phyloP scores from a whole-genome alignment of 192 early-diverging fungal genomes.

The Podochytrium sp. region DNA sequence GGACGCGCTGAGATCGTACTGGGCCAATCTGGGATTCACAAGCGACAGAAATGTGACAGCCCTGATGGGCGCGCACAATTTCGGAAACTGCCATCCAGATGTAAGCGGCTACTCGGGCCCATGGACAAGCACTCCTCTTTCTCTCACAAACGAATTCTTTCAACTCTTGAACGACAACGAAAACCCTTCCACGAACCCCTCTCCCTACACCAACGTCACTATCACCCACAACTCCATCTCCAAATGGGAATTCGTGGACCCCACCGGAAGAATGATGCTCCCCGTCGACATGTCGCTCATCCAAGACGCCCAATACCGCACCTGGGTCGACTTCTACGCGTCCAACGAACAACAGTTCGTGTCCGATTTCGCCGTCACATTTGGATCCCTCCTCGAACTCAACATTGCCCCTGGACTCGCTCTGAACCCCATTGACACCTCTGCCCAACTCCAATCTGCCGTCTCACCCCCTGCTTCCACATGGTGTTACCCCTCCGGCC shows the following conservation, averaged over 20 bases:
- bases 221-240: not conserved
- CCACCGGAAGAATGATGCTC: not conserved
- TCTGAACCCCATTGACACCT: not conserved
- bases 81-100: conserved; percentile 67
- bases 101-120: conserved; percentile 65
- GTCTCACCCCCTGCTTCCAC: not conserved
- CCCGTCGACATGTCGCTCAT: conserved; percentile 10
- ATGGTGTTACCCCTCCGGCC: not conserved
- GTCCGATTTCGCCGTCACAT: conserved; percentile 12
- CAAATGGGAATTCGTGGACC: not conserved
- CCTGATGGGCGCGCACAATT: conserved; percentile 70
- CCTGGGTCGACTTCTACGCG: conserved; percentile 22
- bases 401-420: not conserved
- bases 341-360: conserved; percentile 20
- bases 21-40: conserved; percentile 49
- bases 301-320: conserved; percentile 10
- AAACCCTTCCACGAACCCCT: conserved; percentile 18
- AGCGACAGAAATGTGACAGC: conserved; percentile 73
- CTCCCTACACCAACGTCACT: conserved; percentile 11
- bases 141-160: conserved; percentile 53
- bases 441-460: not conserved
- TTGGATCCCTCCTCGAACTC: not conserved
- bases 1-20: not conserved
- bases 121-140: conserved; percentile 43
- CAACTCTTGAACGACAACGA: not conserved